Evolutionary conservation across 1,284 basidiomycete species (phyloP), one percentile per base, ranked within the genome.

Genomic region (Leccinum fuscescens): DNA sequence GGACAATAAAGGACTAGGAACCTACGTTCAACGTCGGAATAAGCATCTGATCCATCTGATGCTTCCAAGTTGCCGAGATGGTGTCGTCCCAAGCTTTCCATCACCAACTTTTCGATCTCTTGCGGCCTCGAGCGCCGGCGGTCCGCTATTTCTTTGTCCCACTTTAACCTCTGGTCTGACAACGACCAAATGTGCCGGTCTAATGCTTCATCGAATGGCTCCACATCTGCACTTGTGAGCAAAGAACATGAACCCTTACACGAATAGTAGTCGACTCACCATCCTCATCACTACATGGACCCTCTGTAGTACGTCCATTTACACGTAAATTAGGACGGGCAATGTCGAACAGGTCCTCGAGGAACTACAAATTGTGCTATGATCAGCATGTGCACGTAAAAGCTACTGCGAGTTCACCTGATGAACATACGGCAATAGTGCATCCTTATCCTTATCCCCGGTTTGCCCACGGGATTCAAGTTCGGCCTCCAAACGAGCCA

Each of bases 131-230:
- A 79, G 54, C 86, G 82, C 57, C 90, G 79, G 61, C 80, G 82
- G 50, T 83, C 82, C 37, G 86, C 86, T 39, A 90, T 80, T 48
- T 83, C 80, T 59, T 84, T 84, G 66, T 90, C 85, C 82, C 84
- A 89, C 62, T 84, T 80, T 49, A 90, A 74, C 15, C 84, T 77
- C 60, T 89, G 88, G 56, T 86, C 82, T 50, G 86, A 84, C 15
- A 91, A 72, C 1, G 85, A 85, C 85, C 86, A 90, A 51, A 92
- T 86, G 37, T 82, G 81, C 58, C 89, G 78, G 69, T 92, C 90
- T 42, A 93, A 79, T 1, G 82, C 84, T 72, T 94, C 92, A 69
- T 94, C 91, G 69, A 93, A 94, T 5, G 85, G 81, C 67, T 93
- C 90, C 61, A 84, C 83, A 24, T 88, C 89, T 90, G 65, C 12